Percentiles rank a stretch among this genome's conserved stretches.
Evolutionary conservation across 225 moss, liverwort and hornwort species (phyloP).

Genomic region (Polytrichum commune): DNA sequence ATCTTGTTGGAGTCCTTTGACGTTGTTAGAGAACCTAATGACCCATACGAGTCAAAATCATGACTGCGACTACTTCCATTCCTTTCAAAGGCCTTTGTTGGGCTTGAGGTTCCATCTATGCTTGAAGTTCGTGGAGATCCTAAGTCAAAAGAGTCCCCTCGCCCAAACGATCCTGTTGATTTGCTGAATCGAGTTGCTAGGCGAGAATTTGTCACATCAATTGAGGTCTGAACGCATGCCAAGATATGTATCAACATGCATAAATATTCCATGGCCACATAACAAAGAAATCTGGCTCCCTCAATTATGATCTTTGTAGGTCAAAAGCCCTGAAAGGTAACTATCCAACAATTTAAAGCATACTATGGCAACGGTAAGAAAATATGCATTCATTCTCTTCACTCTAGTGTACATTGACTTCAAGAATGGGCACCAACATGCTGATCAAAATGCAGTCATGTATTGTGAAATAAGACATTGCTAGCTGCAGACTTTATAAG

Average conservation of each 20-base stretch:
- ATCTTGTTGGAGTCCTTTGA: slow-evolving; percentile 84
- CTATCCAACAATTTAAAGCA: too few relatives aligned
- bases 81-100: slow-evolving; percentile 48
- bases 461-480: too few relatives aligned
- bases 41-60: slow-evolving; percentile 66
- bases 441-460: too few relatives aligned
- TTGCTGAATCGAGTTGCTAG: slow-evolving; percentile 38
- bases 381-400: too few relatives aligned
- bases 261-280: slow-evolving; percentile 1
- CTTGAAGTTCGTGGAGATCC: slow-evolving; percentile 51
- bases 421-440: too few relatives aligned
- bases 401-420: too few relatives aligned
- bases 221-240: slow-evolving; percentile 30
- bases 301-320: too few relatives aligned
- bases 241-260: not conserved
- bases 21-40: slow-evolving; percentile 56
- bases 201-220: slow-evolving; percentile 34
- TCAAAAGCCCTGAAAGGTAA: too few relatives aligned
- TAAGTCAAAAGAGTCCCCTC: slow-evolving; percentile 62
- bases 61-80: slow-evolving; percentile 56
- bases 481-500: too few relatives aligned
- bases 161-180: slow-evolving; percentile 35
- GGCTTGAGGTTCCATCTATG: slow-evolving; percentile 57
- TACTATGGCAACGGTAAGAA: too few relatives aligned
- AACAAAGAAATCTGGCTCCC: not conserved